A percentile compares a stretch with the other conserved stretches of the same genome.
Evolutionary conservation across 73 alveolate genomes (phyloP).

Genomic region (Tetrahymena malaccensis): DNA sequence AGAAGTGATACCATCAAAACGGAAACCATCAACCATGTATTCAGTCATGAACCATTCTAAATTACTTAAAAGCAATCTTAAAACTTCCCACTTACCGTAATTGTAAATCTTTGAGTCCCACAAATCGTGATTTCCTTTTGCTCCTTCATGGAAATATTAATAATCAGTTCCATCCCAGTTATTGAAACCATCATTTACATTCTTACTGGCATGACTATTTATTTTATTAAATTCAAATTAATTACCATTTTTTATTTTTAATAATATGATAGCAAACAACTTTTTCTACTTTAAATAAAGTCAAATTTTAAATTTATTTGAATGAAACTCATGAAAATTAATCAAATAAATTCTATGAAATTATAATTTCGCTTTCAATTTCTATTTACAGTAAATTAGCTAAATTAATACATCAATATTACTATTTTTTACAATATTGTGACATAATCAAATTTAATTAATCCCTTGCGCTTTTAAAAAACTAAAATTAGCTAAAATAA

Average conservation of each 20-base stretch:
- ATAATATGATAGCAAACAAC: not conserved
- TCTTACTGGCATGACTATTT: conserved; percentile 85
- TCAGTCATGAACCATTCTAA: conserved; percentile 87
- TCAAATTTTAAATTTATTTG: too few relatives aligned
- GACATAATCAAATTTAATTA: not conserved
- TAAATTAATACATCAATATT: not conserved
- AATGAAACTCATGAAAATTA: too few relatives aligned
- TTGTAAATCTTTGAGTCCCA: conserved; percentile 97
- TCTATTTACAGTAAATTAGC: not conserved
- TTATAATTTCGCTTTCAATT: not conserved
- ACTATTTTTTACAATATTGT: not conserved
- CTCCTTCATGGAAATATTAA: conserved; percentile 94
- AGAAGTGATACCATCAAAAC: conserved; percentile 98
- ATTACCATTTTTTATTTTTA: not conserved
- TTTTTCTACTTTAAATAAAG: too few relatives aligned
- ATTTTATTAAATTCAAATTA: not conserved
- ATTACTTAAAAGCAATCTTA: conserved; percentile 91
- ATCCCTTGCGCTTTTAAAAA: not conserved
- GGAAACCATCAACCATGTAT: conserved; percentile 95
- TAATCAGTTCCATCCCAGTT: conserved; percentile 97
- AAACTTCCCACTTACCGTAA: conserved; percentile 86
- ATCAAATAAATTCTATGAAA: too few relatives aligned
- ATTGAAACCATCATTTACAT: conserved; percentile 94
- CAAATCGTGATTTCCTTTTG: conserved; percentile 84
- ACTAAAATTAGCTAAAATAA: too few relatives aligned